Evolutionary conservation across 2,329 filamentous ascomycete species (phyloP).

Genomic region (Emmonsia crescens): DNA sequence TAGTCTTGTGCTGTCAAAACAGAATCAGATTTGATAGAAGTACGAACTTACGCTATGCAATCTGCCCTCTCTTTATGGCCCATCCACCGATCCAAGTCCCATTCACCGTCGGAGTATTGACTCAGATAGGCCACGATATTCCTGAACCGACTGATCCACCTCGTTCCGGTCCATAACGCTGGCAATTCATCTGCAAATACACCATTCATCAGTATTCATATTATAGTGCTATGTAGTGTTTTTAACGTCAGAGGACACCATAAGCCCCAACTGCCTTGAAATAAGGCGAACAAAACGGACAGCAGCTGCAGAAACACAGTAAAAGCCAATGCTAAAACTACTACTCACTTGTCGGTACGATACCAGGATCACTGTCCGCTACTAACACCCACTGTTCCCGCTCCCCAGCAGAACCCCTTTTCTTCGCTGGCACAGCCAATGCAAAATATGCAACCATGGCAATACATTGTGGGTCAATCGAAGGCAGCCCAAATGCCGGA

Average conservation of each 20-base stretch:
- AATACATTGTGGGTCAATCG: conserved; percentile 83
- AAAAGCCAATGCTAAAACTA: conserved; percentile 7
- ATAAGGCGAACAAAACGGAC: neutral
- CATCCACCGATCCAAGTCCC: conserved; percentile 38
- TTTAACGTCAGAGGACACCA: neutral
- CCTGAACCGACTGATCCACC: conserved; percentile 43
- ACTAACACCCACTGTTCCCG: conserved; percentile 57
- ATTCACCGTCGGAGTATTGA: conserved; percentile 36
- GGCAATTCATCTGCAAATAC: conserved; percentile 42
- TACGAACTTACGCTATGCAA: conserved; percentile 37
- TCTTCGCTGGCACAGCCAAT: conserved; percentile 41
- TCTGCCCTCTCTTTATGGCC: conserved; percentile 37
- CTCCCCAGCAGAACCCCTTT: neutral
- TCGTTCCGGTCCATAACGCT: conserved; percentile 44
- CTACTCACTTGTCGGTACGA: conserved; percentile 58
- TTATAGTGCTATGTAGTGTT: neutral
- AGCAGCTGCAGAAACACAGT: neutral
- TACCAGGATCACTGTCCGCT: conserved; percentile 59
- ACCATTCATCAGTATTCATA: neutral
- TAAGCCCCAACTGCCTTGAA: neutral
- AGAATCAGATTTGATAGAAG: neutral
- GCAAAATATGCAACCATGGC: conserved; percentile 69
- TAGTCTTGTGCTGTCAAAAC: neutral
- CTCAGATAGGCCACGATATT: conserved; percentile 44
- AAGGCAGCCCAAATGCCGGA: conserved; percentile 75